A percentile compares a stretch with the other conserved stretches of the same genome.
Conservation (phyloP, 306 rosid genomes). For the Abrus pulchellus region DNA sequence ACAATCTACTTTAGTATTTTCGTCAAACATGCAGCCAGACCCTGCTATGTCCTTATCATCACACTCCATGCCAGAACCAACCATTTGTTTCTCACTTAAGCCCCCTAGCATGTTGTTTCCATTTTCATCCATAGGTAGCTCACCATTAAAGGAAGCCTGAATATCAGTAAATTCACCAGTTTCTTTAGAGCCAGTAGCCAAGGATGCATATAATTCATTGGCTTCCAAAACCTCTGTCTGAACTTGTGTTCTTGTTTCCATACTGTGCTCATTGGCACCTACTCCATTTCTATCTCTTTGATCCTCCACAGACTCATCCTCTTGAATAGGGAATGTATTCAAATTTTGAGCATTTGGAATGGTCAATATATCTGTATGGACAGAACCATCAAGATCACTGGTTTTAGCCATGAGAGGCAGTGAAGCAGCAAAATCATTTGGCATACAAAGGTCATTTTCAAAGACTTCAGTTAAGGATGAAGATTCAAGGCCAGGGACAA, state of each 20-base stretch:
- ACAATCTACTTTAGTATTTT: conserved; percentile 55
- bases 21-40: conserved; percentile 52
- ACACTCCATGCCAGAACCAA: conserved; percentile 56
- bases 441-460: conserved; percentile 48
- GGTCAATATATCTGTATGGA: conserved; percentile 54
- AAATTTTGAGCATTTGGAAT: conserved; percentile 55
- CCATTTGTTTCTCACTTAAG: conserved; percentile 61
- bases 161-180: conserved; percentile 55
- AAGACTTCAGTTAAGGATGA: conserved; percentile 52
- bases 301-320: conserved; percentile 50
- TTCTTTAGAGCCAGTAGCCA: conserved; percentile 56
- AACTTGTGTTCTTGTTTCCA: conserved; percentile 55
- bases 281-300: conserved; percentile 48
- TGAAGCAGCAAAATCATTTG: conserved; percentile 47
- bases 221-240: conserved; percentile 55
- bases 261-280: conserved; percentile 51
- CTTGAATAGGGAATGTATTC: conserved; percentile 59
- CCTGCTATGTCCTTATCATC: conserved; percentile 59
- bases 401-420: conserved; percentile 54
- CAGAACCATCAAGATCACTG: conserved; percentile 58
- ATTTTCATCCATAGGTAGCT: conserved; percentile 55
- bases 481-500: conserved; percentile 54
- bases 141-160: conserved; percentile 54
- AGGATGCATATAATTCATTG: conserved; percentile 50
- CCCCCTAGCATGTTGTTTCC: conserved; percentile 50